Evolutionary conservation across 371 early-diverging fungal genomes (phyloP).

Genomic region (Syncephalastrum racemosum): DNA sequence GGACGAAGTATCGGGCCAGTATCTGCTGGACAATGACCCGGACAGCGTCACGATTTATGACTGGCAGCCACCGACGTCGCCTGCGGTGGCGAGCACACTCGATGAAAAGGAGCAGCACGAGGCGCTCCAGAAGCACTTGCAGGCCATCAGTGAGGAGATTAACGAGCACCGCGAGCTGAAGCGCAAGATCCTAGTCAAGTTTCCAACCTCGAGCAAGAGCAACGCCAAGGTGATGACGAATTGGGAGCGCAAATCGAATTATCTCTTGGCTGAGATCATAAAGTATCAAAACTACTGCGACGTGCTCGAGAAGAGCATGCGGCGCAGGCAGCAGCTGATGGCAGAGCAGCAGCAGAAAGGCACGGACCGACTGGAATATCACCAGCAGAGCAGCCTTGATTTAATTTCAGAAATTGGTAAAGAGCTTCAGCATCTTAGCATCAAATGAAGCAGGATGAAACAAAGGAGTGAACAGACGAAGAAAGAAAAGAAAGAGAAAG

Average conservation of each 20-base stretch:
- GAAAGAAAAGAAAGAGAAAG: no score
- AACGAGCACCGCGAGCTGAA: conserved; percentile 46
- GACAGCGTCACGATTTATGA: conserved; percentile 34
- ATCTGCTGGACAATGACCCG: conserved; percentile 19
- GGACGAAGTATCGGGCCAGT: conserved; percentile 10
- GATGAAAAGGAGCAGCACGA: conserved; percentile 37
- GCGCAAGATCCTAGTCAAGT: conserved; percentile 45
- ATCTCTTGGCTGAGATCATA: conserved; percentile 83
- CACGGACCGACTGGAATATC: conserved; percentile 2
- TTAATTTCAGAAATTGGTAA: conserved; percentile 36
- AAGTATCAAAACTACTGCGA: conserved; percentile 88
- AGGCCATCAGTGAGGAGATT: conserved; percentile 35
- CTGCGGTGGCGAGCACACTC: conserved; percentile 34
- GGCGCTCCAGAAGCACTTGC: conserved; percentile 31
- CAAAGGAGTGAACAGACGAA: no score
- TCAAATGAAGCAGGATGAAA: conserved; percentile 1
- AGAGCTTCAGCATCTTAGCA: conserved; percentile 21
- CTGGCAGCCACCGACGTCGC: conserved; percentile 45
- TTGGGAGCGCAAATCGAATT: conserved; percentile 86
- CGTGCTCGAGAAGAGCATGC: conserved; percentile 60
- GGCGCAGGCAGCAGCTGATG: conserved; percentile 21
- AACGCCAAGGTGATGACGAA: conserved; percentile 74
- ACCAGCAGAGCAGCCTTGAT: conserved; percentile 22
- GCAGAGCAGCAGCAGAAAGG: conserved; percentile 1
- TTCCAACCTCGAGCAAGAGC: conserved; percentile 56